A percentile compares a stretch with the other conserved stretches of the same genome.
These are phyloP conservation scores for Chaetomiaceae sp. DNA, from an alignment of 2,329 filamentous ascomycete species.

Conservation along the genomic window DNA sequence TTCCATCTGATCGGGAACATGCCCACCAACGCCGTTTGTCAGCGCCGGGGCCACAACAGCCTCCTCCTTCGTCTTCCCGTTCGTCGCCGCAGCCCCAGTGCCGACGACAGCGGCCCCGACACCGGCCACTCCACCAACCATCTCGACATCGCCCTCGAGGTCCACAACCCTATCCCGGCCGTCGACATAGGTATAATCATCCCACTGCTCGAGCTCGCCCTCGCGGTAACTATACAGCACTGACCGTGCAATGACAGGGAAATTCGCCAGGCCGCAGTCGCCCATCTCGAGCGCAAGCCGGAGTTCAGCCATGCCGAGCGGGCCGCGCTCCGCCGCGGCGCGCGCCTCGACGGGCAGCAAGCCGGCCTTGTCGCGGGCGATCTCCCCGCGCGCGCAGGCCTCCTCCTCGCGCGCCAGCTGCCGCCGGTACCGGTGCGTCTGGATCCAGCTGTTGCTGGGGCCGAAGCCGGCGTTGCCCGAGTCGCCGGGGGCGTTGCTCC, in stretches of 20 bases:
- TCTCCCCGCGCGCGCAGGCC: constrained; percentile 63
- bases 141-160: constrained; percentile 28
- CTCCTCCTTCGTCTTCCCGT: constrained; percentile 27
- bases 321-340: constrained; percentile 62
- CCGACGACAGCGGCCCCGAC: too few species aligned
- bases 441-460: constrained; percentile 63
- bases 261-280: constrained; percentile 68
- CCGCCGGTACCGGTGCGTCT: constrained; percentile 70
- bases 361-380: constrained; percentile 68
- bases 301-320: constrained; percentile 72
- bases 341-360: constrained; percentile 76
- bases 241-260: constrained; percentile 66
- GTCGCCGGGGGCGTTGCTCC: constrained; percentile 59
- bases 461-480: constrained; percentile 57
- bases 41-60: too few species aligned
- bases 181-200: constrained; percentile 52
- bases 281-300: constrained; percentile 69
- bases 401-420: constrained; percentile 73
- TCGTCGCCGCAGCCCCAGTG: too few species aligned
- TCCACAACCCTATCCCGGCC: constrained; percentile 27
- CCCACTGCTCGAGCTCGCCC: constrained; percentile 64
- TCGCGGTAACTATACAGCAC: constrained; percentile 68
- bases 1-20: constrained; percentile 50
- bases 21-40: constrained; percentile 42
- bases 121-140: constrained; percentile 28